Evolutionary conservation across 345 rosid species (phyloP).

Genomic region (Camelina sativa): DNA sequence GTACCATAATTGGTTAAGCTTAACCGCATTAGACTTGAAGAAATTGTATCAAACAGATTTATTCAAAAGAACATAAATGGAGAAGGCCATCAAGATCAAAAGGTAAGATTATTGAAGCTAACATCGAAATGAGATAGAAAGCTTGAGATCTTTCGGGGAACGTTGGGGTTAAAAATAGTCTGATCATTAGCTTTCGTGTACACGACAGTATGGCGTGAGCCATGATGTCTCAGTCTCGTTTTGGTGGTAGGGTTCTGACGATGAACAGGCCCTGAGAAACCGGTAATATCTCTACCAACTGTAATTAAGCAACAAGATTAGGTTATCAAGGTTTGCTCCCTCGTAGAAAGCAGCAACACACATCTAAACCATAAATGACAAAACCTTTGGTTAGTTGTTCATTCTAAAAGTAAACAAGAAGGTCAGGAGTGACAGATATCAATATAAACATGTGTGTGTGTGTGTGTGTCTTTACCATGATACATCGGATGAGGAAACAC

Average conservation of each 20-base stretch:
- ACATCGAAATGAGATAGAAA: background rate
- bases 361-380: constrained; percentile 50
- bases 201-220: background rate
- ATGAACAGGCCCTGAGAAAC: constrained; percentile 76
- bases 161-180: background rate
- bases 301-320: constrained; percentile 37
- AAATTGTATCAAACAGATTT: background rate
- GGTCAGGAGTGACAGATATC: background rate
- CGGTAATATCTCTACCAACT: constrained; percentile 91
- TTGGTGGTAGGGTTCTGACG: constrained; percentile 87
- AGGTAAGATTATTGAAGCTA: background rate
- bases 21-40: background rate
- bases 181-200: background rate
- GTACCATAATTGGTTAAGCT: no score
- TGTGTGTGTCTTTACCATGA: constrained; percentile 60
- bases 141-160: background rate
- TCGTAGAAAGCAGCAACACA: constrained; percentile 76
- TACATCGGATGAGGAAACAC: constrained; percentile 80
- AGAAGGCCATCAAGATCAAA: background rate
- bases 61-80: background rate
- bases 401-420: constrained; percentile 1
- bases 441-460: background rate
- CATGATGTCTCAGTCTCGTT: constrained; percentile 54
- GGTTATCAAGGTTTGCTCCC: constrained; percentile 51
- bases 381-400: constrained; percentile 12